Base-by-base conservation (phyloP, 2,329 filamentous ascomycete genomes). In the Cladorrhinum sp. region DNA sequence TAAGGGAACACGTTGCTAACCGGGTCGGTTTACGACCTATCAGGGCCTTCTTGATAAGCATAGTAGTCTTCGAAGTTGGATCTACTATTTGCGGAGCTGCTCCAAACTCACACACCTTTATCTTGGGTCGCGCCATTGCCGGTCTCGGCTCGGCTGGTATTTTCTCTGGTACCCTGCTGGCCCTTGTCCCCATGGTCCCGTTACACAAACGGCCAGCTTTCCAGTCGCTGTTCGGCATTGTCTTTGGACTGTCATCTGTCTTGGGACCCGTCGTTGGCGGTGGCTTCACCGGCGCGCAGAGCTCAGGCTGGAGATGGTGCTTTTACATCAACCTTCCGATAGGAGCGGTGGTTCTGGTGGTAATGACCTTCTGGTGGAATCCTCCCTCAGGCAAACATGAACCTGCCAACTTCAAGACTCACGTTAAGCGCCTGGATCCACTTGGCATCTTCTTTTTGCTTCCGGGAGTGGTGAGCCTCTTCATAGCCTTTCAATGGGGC, bases 401-500 rank as follows among this genome's bases (percentile, higher is more conserved):
- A 16, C 67, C 74, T 7, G 72, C 71, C 14, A 64, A 73, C 0
- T 30, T 77, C 30, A 69, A 69, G 57, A 71, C 77, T 59, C 81
- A 84, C 55, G 69, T 85, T 57, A 74, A 76, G 64, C 79, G 82
- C 0, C 76, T 87, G 54, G 85, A 88, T 60, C 83, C 83, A 0
- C 68, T 86, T 1, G 86, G 86, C 24, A 86, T 83, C 7, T 68
- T 82, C 14, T 79, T 86, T 70, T 83, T 89, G 64, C 72, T 88
- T 16, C 85, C 86, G 0, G 79, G 79, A 30, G 78, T 86, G 42
- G 76, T 87, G 14, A 85, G 79, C 63, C 80, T 88, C 39, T 73
- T 89, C 2, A 74, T 89, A 4, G 86, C 86, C 1, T 75, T 89
- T 33, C 82, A 88, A 67, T 88, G 85, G 85, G 84, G 84, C 56